Base-by-base conservation (phyloP, 345 rosid genomes). In the Microthlaspi erraticum region DNA sequence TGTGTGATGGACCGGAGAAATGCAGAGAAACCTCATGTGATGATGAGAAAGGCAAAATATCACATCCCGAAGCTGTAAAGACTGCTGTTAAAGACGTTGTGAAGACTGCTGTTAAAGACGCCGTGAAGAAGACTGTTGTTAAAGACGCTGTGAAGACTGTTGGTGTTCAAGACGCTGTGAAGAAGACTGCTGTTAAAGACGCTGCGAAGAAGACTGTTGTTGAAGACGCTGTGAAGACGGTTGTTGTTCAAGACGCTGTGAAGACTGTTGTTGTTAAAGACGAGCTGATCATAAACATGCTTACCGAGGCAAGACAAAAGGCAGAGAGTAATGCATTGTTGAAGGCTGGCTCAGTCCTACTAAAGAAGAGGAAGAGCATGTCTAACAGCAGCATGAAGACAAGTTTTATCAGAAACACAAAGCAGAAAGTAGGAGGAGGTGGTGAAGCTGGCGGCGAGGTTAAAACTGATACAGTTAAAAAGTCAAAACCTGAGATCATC, bases 1-100 rank as follows among this genome's bases (percentile, higher is more conserved):
- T 72, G 69, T 82, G 75, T 57, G 83, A 78, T 42, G 79, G 48
- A 51, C 61, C 67, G 31, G 81, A 62, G 8, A 66, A 69, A 72
- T 70, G 50, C 56, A 29, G 76, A 52, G 62, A 73, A 59, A 50
- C 37, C 17, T 32, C 49, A 63, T 70, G 16, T 46, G 56, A 46
- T 46, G 56, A 46, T 20, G 69, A 49, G 16, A 79, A 64, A 61
- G 77, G 75, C 68, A 78, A 59, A 36, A 65, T 57, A 52, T 10
- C 52, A 12, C 68, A 58, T 48, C 50, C 66, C 23, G 65, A 29
- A 57, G 72, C 78, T 78, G 77, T 72, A 62, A 74, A 56, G 77
- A 44, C 77, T 23, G 61, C 59, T 46, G 76, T 60, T 18, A 69
- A 71, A 44, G 76, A 64, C 13, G 74, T 5, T 26, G 29, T 26